A percentile compares a stretch with the other conserved stretches of the same genome.
These are phyloP conservation scores for Talaromyces rugulosus DNA, from an alignment of 2,329 filamentous ascomycete genomes.

Conservation along the genomic window DNA sequence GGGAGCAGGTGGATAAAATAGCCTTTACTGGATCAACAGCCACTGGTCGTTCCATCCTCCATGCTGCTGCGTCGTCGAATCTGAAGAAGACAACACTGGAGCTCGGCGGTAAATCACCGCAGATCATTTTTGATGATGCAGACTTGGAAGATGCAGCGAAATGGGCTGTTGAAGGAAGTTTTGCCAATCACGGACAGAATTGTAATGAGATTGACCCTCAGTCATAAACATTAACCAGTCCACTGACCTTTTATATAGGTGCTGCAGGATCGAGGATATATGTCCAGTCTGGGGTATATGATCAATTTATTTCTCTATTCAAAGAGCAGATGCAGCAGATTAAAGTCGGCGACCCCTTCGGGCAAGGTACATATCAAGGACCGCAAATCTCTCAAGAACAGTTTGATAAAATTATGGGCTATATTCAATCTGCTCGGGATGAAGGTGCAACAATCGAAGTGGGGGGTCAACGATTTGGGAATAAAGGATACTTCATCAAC, in stretches of 20 bases:
- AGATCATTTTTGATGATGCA: conserved; percentile 53
- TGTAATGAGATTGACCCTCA: conserved; percentile 38
- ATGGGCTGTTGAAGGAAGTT: conserved; percentile 43
- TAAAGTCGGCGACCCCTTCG: conserved; percentile 68
- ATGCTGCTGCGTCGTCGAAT: conserved; percentile 51
- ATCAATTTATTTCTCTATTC: conserved; percentile 60
- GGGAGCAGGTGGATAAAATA: conserved; percentile 50
- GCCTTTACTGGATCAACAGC: conserved; percentile 55
- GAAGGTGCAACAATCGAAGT: conserved; percentile 59
- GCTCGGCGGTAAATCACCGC: conserved; percentile 53
- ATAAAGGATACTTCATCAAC: conserved; percentile 79
- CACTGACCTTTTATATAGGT: conserved; percentile 20
- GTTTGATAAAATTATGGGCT: conserved; percentile 74
- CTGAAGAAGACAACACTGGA: conserved; percentile 54
- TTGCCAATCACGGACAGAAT: conserved; percentile 53
- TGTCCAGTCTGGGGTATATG: conserved; percentile 53
- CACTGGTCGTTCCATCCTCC: conserved; percentile 53
- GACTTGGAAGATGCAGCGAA: conserved; percentile 35
- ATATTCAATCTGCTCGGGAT: conserved; percentile 60
- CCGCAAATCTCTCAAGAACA: conserved; percentile 76
- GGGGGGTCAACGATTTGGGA: conserved; percentile 64
- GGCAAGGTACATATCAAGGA: conserved; percentile 72
- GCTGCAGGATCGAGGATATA: conserved; percentile 54
- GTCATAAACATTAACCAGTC: not conserved
- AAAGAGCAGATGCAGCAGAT: conserved; percentile 67